A percentile compares a stretch with the other conserved stretches of the same genome.
Evolutionary conservation across 83 land plant species (phyloP).

Genomic region (Picea abies): DNA sequence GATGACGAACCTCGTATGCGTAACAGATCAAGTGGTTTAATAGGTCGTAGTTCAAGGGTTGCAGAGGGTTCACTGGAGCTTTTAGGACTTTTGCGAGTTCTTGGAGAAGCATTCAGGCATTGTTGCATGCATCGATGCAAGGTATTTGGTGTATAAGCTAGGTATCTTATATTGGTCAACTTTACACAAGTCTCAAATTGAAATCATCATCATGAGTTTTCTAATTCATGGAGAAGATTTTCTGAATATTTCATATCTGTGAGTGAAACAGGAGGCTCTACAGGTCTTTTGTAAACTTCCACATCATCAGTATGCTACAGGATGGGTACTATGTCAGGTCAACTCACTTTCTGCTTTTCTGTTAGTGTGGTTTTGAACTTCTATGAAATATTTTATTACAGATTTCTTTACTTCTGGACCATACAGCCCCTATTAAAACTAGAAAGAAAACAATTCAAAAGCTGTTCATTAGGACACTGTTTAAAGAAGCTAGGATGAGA

Average conservation of each 20-base stretch:
- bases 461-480: too few relatives aligned
- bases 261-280: constrained; percentile 74
- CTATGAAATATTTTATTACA: not conserved
- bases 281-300: constrained; percentile 75
- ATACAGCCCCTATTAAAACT: not conserved
- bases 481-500: too few relatives aligned
- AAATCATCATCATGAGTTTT: not conserved
- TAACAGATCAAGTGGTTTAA: constrained; percentile 24
- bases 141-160: constrained; percentile 38
- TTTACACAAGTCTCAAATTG: not conserved
- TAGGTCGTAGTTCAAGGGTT: constrained; percentile 30
- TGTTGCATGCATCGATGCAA: constrained; percentile 82
- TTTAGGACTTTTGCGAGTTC: constrained; percentile 61
- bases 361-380: not conserved
- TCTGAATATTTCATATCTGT: not conserved
- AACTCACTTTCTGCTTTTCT: not conserved
- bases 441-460: too few relatives aligned
- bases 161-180: not conserved
- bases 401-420: not conserved
- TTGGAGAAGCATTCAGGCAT: constrained; percentile 91
- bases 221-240: not conserved
- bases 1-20: constrained; percentile 51
- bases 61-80: constrained; percentile 65
- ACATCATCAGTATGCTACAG: constrained; percentile 85
- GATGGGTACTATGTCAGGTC: constrained; percentile 98